These are phyloP conservation scores for Candida awuae DNA, from an alignment of 805 yeast genomes.

Conservation along the genomic window DNA sequence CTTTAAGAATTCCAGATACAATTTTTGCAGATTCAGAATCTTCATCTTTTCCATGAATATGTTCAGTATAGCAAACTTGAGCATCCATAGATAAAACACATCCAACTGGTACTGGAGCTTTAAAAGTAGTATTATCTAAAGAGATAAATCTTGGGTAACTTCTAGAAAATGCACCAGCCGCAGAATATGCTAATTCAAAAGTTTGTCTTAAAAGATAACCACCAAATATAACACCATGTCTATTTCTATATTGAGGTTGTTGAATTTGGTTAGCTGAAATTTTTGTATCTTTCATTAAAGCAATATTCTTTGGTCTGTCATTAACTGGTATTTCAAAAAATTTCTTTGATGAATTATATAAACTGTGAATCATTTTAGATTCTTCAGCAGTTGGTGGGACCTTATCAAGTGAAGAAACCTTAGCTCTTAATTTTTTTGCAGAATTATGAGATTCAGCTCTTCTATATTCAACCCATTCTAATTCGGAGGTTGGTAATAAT, in stretches of 20 bases:
- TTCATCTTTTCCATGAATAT: slow-evolving; percentile 38
- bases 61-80: slow-evolving; percentile 79
- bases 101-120: slow-evolving; percentile 94
- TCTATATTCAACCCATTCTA: slow-evolving; percentile 76
- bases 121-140: slow-evolving; percentile 83
- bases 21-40: slow-evolving; percentile 19
- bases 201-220: slow-evolving; percentile 90
- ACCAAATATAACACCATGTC: slow-evolving; percentile 93
- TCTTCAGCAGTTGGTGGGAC: slow-evolving; percentile 77
- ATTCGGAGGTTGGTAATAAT: slow-evolving; percentile 63
- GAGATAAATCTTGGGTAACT: slow-evolving; percentile 85
- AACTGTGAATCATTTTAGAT: slow-evolving; percentile 61
- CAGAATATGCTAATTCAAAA: slow-evolving; percentile 88
- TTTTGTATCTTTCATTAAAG: slow-evolving; percentile 64
- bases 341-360: slow-evolving; percentile 54
- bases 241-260: slow-evolving; percentile 95
- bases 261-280: slow-evolving; percentile 74
- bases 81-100: slow-evolving; percentile 80
- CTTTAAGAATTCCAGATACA: slow-evolving; percentile 27
- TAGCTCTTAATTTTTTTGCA: slow-evolving; percentile 72
- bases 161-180: slow-evolving; percentile 81
- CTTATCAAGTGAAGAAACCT: slow-evolving; percentile 47
- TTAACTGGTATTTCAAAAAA: slow-evolving; percentile 24
- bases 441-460: slow-evolving; percentile 88
- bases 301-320: slow-evolving; percentile 41